These are phyloP conservation scores for Begonia masoniana DNA, from an alignment of 306 rosid species.

Conservation along the genomic window DNA sequence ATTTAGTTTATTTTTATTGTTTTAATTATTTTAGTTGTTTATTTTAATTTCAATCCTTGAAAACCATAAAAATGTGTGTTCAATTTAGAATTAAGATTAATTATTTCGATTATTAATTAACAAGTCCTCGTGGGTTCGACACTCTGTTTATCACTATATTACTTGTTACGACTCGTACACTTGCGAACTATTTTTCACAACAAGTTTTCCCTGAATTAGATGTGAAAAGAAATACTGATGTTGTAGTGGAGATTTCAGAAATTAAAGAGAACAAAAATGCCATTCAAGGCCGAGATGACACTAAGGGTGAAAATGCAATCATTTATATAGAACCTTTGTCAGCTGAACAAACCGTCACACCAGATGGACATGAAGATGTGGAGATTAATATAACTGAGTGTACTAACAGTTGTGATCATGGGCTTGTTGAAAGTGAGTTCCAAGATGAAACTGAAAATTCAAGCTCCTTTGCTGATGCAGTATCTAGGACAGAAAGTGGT, in stretches of 20 bases:
- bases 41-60: too few relatives aligned
- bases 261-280: constrained; percentile 19
- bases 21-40: too few relatives aligned
- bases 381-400: constrained; percentile 36
- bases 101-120: too few relatives aligned
- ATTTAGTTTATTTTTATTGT: too few relatives aligned
- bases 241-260: constrained; percentile 19
- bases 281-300: constrained; percentile 7
- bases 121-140: too few relatives aligned
- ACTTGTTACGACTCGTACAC: too few relatives aligned
- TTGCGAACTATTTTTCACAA: too few relatives aligned
- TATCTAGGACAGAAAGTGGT: constrained; percentile 31
- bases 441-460: constrained; percentile 38
- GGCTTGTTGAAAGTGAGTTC: constrained; percentile 16
- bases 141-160: too few relatives aligned
- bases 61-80: too few relatives aligned
- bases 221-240: constrained; percentile 20
- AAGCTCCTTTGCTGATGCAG: constrained; percentile 66
- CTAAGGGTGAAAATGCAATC: constrained; percentile 19
- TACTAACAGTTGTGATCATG: constrained; percentile 14
- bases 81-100: too few relatives aligned
- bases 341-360: constrained; percentile 11
- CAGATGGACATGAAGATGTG: constrained; percentile 20
- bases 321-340: constrained; percentile 13
- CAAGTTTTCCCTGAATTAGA: constrained; percentile 31